Conservation (phyloP, 805 yeast species). For the Pichia membranifaciens region DNA sequence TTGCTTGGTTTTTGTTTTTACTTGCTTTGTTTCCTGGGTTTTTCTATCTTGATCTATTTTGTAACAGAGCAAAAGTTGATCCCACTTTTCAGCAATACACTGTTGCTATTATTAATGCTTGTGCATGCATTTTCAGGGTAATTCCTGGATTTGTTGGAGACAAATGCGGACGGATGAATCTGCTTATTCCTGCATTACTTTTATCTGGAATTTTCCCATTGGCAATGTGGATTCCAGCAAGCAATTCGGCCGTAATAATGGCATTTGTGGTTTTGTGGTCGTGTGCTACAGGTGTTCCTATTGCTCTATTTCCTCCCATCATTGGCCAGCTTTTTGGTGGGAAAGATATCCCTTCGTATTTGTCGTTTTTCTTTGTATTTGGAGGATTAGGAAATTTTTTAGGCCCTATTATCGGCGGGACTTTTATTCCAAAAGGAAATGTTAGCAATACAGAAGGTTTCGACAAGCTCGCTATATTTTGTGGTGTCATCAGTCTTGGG, state of each 20-base stretch:
- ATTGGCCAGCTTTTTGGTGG: slow-evolving; percentile 28
- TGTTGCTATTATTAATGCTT: slow-evolving; percentile 35
- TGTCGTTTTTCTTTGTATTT: slow-evolving; percentile 26
- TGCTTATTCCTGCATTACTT: slow-evolving; percentile 28
- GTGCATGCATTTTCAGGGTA: slow-evolving; percentile 48
- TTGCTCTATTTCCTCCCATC: slow-evolving; percentile 31
- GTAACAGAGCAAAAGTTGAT: slow-evolving; percentile 46
- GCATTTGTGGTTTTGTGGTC: slow-evolving; percentile 32
- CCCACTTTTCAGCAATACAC: slow-evolving; percentile 44
- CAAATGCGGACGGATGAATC: slow-evolving; percentile 36
- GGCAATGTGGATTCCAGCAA: slow-evolving; percentile 47
- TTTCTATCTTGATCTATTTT: slow-evolving; percentile 51
- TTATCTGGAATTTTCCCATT: slow-evolving; percentile 33
- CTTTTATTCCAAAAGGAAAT: slow-evolving; percentile 26
- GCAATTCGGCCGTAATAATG: slow-evolving; percentile 35
- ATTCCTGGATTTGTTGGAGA: slow-evolving; percentile 46
- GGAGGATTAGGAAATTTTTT: slow-evolving; percentile 29
- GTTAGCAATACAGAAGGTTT: slow-evolving; percentile 23
- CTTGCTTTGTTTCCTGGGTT: slow-evolving; percentile 38
- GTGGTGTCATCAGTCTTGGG: slow-evolving; percentile 27
- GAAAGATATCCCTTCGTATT: slow-evolving; percentile 23
- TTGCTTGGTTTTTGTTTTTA: slow-evolving; percentile 32
- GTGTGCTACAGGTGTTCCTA: slow-evolving; percentile 30
- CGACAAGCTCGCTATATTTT: slow-evolving; percentile 27
- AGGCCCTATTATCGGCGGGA: slow-evolving; percentile 33